phyloP scores from a whole-genome alignment of 257 asterid species.

The Lycium barbarum region DNA sequence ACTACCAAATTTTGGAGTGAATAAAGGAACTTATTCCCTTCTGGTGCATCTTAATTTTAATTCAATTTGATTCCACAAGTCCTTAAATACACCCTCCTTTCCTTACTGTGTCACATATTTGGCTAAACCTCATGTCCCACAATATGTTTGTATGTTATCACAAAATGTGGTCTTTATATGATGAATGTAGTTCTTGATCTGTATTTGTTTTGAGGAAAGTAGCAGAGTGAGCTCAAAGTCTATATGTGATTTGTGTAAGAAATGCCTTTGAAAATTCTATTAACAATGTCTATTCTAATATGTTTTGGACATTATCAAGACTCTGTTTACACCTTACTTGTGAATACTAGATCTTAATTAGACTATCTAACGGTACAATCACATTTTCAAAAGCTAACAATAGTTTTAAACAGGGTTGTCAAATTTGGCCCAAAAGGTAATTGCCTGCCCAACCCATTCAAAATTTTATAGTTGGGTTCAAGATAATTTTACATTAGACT shows the following conservation, averaged over 20 bases:
- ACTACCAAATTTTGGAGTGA: background rate
- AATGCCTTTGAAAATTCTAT: background rate
- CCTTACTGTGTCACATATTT: background rate
- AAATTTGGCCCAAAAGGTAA: too few relatives aligned
- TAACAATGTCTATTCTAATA: background rate
- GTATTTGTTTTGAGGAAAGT: too few relatives aligned
- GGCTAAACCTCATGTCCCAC: background rate
- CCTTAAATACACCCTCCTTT: background rate
- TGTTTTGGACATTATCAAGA: background rate
- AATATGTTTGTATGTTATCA: background rate
- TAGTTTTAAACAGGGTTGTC: too few relatives aligned
- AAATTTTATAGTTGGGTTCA: too few relatives aligned
- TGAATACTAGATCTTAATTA: background rate
- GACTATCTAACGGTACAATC: too few relatives aligned
- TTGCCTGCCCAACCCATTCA: too few relatives aligned
- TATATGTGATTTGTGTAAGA: background rate
- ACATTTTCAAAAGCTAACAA: too few relatives aligned
- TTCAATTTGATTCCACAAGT: background rate
- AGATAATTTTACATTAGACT: too few relatives aligned
- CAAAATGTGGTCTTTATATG: constrained; percentile 1
- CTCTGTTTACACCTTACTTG: background rate
- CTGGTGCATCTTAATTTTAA: background rate
- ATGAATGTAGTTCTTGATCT: background rate
- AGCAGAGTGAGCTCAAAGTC: background rate
- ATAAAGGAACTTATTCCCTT: background rate